Conservation (phyloP, 768 basidiomycete genomes). For the Boletus huronensis region DNA sequence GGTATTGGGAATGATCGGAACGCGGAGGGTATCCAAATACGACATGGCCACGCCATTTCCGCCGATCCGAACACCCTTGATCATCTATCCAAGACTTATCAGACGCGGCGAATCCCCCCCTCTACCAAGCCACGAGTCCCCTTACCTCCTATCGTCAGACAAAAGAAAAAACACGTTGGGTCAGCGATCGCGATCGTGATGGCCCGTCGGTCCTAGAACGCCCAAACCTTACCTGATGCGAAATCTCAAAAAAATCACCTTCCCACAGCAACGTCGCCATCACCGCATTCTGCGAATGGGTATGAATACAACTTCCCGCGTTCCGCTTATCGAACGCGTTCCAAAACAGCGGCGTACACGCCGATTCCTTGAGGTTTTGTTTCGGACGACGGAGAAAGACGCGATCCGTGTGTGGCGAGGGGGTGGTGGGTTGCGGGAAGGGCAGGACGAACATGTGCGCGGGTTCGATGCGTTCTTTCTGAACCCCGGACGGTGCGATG, state of each 20-base stretch:
- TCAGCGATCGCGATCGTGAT: conserved; percentile 4
- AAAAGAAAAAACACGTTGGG: neutral
- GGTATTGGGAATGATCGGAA: conserved; percentile 91
- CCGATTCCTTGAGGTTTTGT: conserved; percentile 73
- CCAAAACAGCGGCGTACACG: conserved; percentile 91
- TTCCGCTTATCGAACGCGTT: conserved; percentile 78
- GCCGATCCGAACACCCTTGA: conserved; percentile 78
- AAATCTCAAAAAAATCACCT: conserved; percentile 69
- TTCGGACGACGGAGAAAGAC: conserved; percentile 75
- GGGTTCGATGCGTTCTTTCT: conserved; percentile 83
- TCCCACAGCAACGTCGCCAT: conserved; percentile 82
- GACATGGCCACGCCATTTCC: conserved; percentile 75
- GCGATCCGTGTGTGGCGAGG: conserved; percentile 64
- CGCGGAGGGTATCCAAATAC: conserved; percentile 79
- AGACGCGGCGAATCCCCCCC: neutral
- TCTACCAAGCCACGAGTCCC: too few species aligned
- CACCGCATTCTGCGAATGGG: conserved; percentile 87
- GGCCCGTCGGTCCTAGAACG: too few species aligned
- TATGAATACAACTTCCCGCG: conserved; percentile 87
- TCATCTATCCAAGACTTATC: conserved; percentile 58
- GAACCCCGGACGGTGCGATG: conserved; percentile 86
- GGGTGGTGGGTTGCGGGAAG: conserved; percentile 54
- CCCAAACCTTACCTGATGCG: conserved; percentile 60
- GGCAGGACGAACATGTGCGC: conserved; percentile 87
- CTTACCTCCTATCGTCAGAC: conserved; percentile 43